Evolutionary conservation across 108 stramenopile species (phyloP), one percentile per base, ranked within the genome.

Genomic region (Cyclotella sp.): DNA sequence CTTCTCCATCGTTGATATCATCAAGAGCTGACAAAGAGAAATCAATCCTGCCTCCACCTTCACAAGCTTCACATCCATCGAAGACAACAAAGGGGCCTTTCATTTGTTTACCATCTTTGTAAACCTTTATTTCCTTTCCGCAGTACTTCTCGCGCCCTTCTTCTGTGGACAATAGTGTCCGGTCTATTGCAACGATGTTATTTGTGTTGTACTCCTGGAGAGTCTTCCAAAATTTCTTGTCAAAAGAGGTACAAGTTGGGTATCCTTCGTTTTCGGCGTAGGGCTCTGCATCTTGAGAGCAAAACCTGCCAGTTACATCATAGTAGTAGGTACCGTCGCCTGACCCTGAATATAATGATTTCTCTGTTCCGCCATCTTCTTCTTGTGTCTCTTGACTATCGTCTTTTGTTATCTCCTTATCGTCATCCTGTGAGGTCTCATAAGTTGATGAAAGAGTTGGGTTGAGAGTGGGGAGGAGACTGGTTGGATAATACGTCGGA

Each of bases 21-120:
- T 68, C 49, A 21, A 68, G 51, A 29, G 67, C 67, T 9, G 67
- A 52, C 18, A 68, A 45, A 18, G 67, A 68, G 49, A 68, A 68
- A 52, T 68, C 67, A 27, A 68, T 49, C 49, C 30, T 52, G 19
- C 13, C 29, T 24, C 30, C 30, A 4, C 49, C 46, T 41, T 39
- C 34, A 29, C 67, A 68, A 3, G 67, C 51, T 26, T 49, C 21
- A 26, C 67, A 68, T 29, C 67, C 67, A 52, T 68, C 67, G 27
- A 68, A 52, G 24, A 68, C 51, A 49, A 68, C 47, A 52, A 52
- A 68, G 0, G 67, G 47, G 0, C 49, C 49, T 41, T 39, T 41
- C 27, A 68, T 47, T 30, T 68, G 22, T 27, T 24, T 45, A 14
- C 67, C 67, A 68, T 68, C 45, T 24, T 30, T 68, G 28, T 43